Evolutionary conservation across 1,284 basidiomycete species (phyloP), one percentile per base, ranked within the genome.

Genomic region (Sparassis latifolia): DNA sequence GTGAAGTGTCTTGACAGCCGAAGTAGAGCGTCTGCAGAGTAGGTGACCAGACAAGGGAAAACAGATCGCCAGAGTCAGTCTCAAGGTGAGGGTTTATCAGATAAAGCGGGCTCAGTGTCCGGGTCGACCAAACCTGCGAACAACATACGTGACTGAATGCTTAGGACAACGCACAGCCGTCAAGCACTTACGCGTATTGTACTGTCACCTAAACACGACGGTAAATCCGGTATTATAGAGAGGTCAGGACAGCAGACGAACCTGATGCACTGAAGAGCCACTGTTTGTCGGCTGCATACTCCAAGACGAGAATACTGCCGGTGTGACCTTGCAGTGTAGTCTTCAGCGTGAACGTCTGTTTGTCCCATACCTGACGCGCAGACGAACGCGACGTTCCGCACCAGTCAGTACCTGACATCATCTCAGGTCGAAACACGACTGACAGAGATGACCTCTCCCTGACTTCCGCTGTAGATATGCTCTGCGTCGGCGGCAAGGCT

Each of bases 231-330:
- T 48, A 39, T 37, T 12, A 37, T 6, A 6, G 35, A 37, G 7
- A 6, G 20, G 5, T 46, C 31, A 12, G 31, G 29, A 5, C 10
- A 20, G 30, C 3, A 28, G 10, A 59, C 76, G 45, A 61, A 85
- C 86, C 82, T 41, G 86, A 88, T 7, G 90, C 85, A 56, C 89
- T 92, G 60, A 97, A 88, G 28, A 96, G 68, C 92, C 93, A 96
- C 40, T 78, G 73, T 58, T 80, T 83, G 47, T 89, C 86, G 42
- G 79, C 68, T 2, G 88, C 87, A 50, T 91, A 78, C 58, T 90
- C 85, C 33, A 98, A 74, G 2, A 86, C 86, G 10, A 98, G 76
- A 0, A 97, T 86, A 51, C 88, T 90, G 6, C 87, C 90, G 0
- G 85, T 85, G 61, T 98, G 95, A 0, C 94, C 95, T 10, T 77